Percentiles rank a stretch among this genome's conserved stretches.
These are phyloP conservation scores for Poronia punctata DNA, from an alignment of 495 filamentous ascomycete genomes.

Conservation along the genomic window DNA sequence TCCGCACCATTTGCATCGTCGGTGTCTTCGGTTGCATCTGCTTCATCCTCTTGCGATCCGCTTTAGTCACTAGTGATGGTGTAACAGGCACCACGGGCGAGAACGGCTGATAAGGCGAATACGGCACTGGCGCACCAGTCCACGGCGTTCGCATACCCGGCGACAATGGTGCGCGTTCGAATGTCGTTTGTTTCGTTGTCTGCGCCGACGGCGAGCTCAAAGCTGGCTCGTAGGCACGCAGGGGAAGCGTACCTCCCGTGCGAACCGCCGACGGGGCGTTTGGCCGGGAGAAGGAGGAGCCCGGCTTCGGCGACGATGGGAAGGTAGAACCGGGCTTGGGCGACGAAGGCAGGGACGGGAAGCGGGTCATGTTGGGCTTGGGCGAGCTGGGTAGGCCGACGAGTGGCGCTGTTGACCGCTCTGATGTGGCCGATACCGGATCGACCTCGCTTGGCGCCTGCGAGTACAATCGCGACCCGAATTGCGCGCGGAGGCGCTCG, in stretches of 20 bases:
- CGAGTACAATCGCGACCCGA: conserved; percentile 27
- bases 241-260: conserved; percentile 47
- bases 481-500: conserved; percentile 36
- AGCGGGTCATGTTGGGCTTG: conserved; percentile 39
- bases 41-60: conserved; percentile 64
- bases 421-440: conserved; percentile 35
- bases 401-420: conserved; percentile 34
- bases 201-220: conserved; percentile 39
- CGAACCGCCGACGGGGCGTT: conserved; percentile 36
- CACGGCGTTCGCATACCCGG: conserved; percentile 51
- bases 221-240: conserved; percentile 56
- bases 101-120: conserved; percentile 88
- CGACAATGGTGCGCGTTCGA: conserved; percentile 58
- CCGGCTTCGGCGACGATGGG: conserved; percentile 35
- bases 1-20: conserved; percentile 47
- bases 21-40: conserved; percentile 51
- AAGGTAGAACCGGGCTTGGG: conserved; percentile 34
- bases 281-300: conserved; percentile 30
- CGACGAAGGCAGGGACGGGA: conserved; percentile 39
- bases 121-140: conserved; percentile 71
- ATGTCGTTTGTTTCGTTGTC: conserved; percentile 69
- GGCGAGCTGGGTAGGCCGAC: conserved; percentile 42
- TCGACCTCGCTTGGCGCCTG: conserved; percentile 27
- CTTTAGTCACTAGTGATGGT: conserved; percentile 66
- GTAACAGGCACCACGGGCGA: conserved; percentile 84